Evolutionary conservation across 768 basidiomycete genomes (phyloP).

Genomic region (Trametes coccinea): DNA sequence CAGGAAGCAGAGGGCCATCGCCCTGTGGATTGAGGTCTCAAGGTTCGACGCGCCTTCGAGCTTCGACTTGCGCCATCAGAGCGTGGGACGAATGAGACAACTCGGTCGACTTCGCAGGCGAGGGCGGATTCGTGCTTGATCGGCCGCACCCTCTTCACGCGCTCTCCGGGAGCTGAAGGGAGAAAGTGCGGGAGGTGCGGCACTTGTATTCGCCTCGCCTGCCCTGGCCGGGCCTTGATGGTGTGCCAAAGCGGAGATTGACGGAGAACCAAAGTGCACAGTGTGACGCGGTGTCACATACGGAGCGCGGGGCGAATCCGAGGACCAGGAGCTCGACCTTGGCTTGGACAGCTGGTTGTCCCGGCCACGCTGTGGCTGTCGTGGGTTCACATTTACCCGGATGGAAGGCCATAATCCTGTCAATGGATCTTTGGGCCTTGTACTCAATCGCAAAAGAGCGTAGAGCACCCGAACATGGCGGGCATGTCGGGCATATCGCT

Average conservation of each 20-base stretch:
- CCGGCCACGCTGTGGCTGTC: background rate
- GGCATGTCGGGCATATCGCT: background rate
- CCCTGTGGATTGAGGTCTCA: background rate
- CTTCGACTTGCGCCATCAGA: background rate
- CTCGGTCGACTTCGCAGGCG: background rate
- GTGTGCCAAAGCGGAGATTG: slow-evolving; percentile 15
- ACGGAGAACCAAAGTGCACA: slow-evolving; percentile 4
- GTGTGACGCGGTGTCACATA: slow-evolving; percentile 11
- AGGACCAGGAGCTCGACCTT: background rate
- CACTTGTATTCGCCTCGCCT: slow-evolving; percentile 8
- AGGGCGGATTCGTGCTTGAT: background rate
- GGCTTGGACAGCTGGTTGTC: background rate
- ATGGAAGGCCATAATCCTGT: background rate
- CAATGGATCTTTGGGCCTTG: background rate
- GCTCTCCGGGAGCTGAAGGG: slow-evolving; percentile 2
- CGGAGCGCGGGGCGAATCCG: background rate
- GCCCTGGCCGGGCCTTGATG: slow-evolving; percentile 6
- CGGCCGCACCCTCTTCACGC: background rate
- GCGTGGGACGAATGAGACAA: slow-evolving; percentile 13
- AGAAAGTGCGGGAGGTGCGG: slow-evolving; percentile 11
- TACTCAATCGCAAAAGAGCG: background rate
- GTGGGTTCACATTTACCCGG: background rate
- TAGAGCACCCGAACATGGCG: background rate
- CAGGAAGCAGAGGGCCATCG: slow-evolving; percentile 7
- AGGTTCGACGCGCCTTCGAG: background rate